Conservation (phyloP, 805 yeast genomes). For the Wickerhamomyces rabaulensis region DNA sequence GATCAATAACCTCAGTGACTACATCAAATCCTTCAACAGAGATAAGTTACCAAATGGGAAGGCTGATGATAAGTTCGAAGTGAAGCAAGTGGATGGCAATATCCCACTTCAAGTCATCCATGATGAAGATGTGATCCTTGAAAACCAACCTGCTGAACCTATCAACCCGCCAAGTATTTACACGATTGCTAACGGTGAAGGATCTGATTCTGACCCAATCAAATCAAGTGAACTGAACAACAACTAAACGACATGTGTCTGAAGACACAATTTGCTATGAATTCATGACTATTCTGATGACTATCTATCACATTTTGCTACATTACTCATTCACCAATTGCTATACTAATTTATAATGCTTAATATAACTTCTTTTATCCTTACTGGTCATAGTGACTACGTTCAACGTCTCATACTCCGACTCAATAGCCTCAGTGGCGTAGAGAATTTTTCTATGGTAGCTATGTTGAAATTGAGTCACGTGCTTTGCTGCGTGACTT, state of each 20-base stretch:
- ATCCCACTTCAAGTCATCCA: neutral
- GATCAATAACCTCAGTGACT: neutral
- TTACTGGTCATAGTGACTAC: neutral
- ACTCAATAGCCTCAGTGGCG: too few species aligned
- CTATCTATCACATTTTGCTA: neutral
- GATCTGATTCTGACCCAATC: neutral
- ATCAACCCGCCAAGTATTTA: neutral
- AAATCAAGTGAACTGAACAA: conserved; percentile 2
- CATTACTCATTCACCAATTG: neutral
- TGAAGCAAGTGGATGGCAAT: neutral
- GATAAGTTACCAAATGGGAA: neutral
- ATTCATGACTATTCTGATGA: neutral
- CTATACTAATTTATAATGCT: neutral
- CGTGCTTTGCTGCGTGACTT: too few species aligned
- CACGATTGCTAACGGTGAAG: neutral
- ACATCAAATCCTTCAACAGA: neutral
- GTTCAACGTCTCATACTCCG: too few species aligned
- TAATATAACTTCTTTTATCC: too few species aligned
- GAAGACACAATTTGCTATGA: neutral
- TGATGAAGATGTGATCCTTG: neutral
- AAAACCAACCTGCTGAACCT: neutral
- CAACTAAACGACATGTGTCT: neutral
- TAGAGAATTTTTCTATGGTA: too few species aligned
- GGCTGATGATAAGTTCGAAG: neutral
- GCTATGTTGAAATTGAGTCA: too few species aligned